phyloP scores from a whole-genome alignment of 2,329 filamentous ascomycete genomes.

The Aspergillus persii region DNA sequence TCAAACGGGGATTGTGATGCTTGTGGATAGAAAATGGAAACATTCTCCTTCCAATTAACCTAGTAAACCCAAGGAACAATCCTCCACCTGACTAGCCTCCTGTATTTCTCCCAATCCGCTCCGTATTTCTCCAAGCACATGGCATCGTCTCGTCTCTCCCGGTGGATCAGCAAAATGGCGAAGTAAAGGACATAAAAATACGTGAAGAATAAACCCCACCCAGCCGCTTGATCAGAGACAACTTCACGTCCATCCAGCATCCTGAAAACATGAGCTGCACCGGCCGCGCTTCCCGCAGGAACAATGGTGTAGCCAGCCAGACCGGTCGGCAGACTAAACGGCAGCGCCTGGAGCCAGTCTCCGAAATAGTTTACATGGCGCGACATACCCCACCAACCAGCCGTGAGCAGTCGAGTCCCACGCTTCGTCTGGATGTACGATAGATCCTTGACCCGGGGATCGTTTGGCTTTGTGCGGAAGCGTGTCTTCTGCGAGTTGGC shows the following conservation, averaged over 20 bases:
- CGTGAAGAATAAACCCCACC: conserved; percentile 79
- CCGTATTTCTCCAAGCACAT: conserved; percentile 88
- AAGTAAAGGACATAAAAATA: conserved; percentile 95
- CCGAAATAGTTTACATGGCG: conserved; percentile 92
- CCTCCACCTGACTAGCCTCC: conserved; percentile 70
- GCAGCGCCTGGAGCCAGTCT: conserved; percentile 88
- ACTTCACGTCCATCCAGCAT: conserved; percentile 50
- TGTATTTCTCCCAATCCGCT: conserved; percentile 83
- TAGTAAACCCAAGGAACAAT: conserved; percentile 82
- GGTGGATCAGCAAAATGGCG: conserved; percentile 76
- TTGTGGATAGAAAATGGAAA: too few species aligned
- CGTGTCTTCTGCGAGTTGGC: conserved; percentile 88
- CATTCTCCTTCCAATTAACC: too few species aligned
- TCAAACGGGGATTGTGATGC: too few species aligned
- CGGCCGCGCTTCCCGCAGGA: conserved; percentile 5
- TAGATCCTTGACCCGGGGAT: conserved; percentile 73
- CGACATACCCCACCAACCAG: conserved; percentile 87
- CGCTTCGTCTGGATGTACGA: conserved; percentile 78
- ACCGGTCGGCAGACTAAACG: conserved; percentile 80
- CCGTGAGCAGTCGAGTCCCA: conserved; percentile 73
- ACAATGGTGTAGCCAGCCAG: conserved; percentile 73
- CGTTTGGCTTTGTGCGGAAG: conserved; percentile 82
- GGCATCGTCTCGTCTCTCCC: conserved; percentile 78
- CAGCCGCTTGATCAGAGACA: conserved; percentile 32
- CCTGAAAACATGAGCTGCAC: conserved; percentile 36